A percentile compares a stretch with the other conserved stretches of the same genome.
Conservation (phyloP, 768 basidiomycete genomes). For the Strobilomyces confusus region DNA sequence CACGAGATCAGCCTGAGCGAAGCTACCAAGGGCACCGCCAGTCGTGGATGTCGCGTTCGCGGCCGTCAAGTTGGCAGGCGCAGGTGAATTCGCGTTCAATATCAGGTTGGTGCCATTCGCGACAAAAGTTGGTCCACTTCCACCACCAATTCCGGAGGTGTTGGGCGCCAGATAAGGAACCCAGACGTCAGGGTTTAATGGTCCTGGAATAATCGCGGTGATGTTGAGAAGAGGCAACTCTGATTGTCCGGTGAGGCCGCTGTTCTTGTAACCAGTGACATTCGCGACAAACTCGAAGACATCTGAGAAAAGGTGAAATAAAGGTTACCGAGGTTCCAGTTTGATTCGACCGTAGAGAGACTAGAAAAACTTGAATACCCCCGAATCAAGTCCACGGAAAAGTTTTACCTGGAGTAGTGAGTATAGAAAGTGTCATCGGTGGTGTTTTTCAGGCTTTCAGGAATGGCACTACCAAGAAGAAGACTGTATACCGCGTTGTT, state of each 20-base stretch:
- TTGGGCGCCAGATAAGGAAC: constrained; percentile 42
- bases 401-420: constrained; percentile 50
- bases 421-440: constrained; percentile 54
- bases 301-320: constrained; percentile 27
- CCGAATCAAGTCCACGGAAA: not conserved
- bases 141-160: constrained; percentile 34
- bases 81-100: constrained; percentile 30
- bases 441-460: constrained; percentile 37
- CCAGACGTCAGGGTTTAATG: constrained; percentile 36
- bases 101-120: constrained; percentile 27
- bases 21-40: not conserved
- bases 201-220: constrained; percentile 37
- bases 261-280: constrained; percentile 42
- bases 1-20: not conserved
- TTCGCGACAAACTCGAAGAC: constrained; percentile 51
- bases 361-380: constrained; percentile 7
- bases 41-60: not conserved
- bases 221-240: constrained; percentile 37
- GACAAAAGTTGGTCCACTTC: constrained; percentile 39
- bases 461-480: constrained; percentile 45
- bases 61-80: constrained; percentile 37
- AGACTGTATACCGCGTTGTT: constrained; percentile 47
- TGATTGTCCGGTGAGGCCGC: constrained; percentile 25
- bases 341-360: constrained; percentile 52
- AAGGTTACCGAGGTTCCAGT: constrained; percentile 57